Evolutionary conservation across 306 rosid species (phyloP).

Genomic region (Malus fusca): DNA sequence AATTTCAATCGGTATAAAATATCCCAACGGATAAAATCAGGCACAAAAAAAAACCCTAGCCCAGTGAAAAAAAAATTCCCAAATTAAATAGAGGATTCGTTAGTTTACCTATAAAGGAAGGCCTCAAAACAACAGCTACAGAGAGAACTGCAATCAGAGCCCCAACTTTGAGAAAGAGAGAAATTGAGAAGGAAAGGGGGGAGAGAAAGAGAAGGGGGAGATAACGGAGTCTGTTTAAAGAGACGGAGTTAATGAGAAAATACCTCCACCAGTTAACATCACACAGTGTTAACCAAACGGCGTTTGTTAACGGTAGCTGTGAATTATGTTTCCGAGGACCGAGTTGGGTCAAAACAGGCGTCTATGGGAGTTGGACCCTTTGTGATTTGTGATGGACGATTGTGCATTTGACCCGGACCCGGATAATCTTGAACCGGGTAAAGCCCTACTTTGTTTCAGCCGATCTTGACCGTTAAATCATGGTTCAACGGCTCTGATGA

Average conservation of each 20-base stretch:
- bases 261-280: constrained; percentile 5
- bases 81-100: constrained; percentile 5
- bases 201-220: not conserved
- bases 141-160: constrained; percentile 8
- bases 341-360: constrained; percentile 7
- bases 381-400: not conserved
- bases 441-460: not conserved
- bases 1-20: not conserved
- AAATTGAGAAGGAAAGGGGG: not conserved
- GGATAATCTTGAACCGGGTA: not conserved
- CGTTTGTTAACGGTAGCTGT: constrained; percentile 9
- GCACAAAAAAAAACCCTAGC: not conserved
- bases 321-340: not conserved
- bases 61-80: not conserved
- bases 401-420: not conserved
- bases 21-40: constrained; percentile 4
- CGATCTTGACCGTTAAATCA: not conserved
- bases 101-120: constrained; percentile 13
- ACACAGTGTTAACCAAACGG: not conserved
- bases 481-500: not conserved
- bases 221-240: constrained; percentile 21
- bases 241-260: constrained; percentile 10
- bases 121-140: constrained; percentile 6
- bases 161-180: constrained; percentile 6
- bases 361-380: not conserved